Percentiles rank a stretch among this genome's conserved stretches.
These are phyloP conservation scores for Colletotrichum gloeosporioides DNA, from an alignment of 2,329 filamentous ascomycete genomes.

Conservation along the genomic window DNA sequence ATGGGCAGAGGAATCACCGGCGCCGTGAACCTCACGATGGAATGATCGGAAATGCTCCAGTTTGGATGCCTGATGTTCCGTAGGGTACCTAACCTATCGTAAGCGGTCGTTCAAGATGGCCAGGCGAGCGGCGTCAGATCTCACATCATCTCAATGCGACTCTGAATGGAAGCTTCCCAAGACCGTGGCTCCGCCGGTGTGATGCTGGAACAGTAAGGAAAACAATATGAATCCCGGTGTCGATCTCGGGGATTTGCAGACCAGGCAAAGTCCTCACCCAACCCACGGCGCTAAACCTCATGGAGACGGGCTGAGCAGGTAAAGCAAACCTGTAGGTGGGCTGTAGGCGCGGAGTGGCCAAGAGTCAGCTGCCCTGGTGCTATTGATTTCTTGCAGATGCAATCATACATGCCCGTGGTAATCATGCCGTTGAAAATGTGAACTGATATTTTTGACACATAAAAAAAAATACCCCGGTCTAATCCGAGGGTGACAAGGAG, in stretches of 20 bases:
- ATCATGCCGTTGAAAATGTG: background rate
- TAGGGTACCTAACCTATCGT: no score
- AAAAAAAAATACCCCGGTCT: background rate
- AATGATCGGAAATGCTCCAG: background rate
- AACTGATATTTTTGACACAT: slow-evolving; percentile 13
- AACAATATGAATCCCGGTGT: background rate
- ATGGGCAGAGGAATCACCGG: accelerated
- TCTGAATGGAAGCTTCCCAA: no score
- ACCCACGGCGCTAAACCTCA: background rate
- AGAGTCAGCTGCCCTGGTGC: background rate
- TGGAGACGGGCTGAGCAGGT: background rate
- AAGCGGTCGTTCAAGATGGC: background rate
- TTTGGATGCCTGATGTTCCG: background rate
- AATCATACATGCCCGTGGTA: background rate
- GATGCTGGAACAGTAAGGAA: background rate
- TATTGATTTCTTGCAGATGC: background rate
- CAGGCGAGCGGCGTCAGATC: background rate
- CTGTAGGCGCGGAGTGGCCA: background rate
- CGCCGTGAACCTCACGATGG: accelerated
- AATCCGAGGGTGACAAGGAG: background rate
- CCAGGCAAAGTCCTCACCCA: background rate
- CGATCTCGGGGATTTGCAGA: background rate
- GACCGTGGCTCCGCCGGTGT: background rate
- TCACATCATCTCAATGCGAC: background rate
- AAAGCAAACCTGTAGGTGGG: background rate